Evolutionary conservation across 2,329 filamentous ascomycete species (phyloP).

Genomic region (Helminthosporium solani): DNA sequence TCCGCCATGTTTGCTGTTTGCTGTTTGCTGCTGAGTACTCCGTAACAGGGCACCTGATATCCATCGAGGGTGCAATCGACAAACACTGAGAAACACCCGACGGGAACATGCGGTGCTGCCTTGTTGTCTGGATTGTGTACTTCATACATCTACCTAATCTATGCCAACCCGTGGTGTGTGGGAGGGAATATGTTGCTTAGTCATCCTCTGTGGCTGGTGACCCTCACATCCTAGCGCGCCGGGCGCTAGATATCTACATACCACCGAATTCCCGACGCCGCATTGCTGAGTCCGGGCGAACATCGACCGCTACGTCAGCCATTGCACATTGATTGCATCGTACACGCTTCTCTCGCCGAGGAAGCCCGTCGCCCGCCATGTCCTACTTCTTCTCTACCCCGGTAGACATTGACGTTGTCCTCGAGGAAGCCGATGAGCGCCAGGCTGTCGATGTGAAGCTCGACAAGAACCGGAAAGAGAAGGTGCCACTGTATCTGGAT

Average conservation of each 20-base stretch:
- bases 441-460: conserved; percentile 97
- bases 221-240: too few species aligned
- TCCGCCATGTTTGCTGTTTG: background rate
- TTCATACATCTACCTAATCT: too few species aligned
- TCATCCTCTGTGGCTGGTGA: too few species aligned
- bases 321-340: conserved; percentile 18
- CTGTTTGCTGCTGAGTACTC: background rate
- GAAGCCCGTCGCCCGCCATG: conserved; percentile 55
- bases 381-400: conserved; percentile 94
- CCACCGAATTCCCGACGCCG: too few species aligned
- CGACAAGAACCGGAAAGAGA: conserved; percentile 96
- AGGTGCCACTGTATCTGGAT: conserved; percentile 95
- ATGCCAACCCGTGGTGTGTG: too few species aligned
- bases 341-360: conserved; percentile 8
- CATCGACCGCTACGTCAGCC: conserved; percentile 17
- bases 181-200: too few species aligned
- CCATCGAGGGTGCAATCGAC: too few species aligned
- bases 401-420: conserved; percentile 97
- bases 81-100: too few species aligned
- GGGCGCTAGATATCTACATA: too few species aligned
- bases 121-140: too few species aligned
- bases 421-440: conserved; percentile 91
- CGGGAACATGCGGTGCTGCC: too few species aligned
- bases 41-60: too few species aligned
- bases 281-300: conserved; percentile 14